Evolutionary conservation across 2,329 filamentous ascomycete genomes (phyloP).

Genomic region (Aspergillus ustus): DNA sequence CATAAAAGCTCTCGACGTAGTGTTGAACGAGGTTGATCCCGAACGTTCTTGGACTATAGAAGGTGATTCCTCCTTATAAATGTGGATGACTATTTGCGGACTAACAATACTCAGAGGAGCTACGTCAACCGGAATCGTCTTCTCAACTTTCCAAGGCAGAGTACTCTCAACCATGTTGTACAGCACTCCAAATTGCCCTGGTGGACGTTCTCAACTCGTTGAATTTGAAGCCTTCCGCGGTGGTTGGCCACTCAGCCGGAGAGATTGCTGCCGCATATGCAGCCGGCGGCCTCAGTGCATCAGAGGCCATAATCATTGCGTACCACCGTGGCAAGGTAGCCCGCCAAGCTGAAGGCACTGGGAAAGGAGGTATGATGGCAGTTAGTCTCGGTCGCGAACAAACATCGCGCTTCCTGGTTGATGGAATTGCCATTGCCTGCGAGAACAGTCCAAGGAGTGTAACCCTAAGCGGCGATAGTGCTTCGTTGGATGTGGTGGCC

Average conservation of each 20-base stretch:
- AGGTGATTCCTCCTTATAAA: neutral
- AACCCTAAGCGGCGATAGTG: neutral
- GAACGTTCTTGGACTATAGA: neutral
- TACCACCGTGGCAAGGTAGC: conserved; percentile 3
- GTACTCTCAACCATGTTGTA: conserved; percentile 20
- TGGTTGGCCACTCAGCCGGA: conserved; percentile 16
- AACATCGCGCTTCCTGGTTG: neutral
- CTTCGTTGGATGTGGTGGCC: neutral
- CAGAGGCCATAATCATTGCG: neutral
- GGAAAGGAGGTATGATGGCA: conserved; percentile 1
- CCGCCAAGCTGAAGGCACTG: neutral
- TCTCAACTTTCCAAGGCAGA: neutral
- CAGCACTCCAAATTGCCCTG: conserved; percentile 33
- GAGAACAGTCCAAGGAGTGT: conserved; percentile 5
- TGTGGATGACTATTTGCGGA: too few relatives aligned
- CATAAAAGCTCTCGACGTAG: neutral
- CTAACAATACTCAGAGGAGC: neutral
- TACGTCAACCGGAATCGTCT: neutral
- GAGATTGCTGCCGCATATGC: conserved; percentile 16
- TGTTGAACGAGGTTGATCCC: neutral
- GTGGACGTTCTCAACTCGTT: conserved; percentile 29
- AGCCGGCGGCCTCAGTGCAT: neutral
- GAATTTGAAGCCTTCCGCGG: conserved; percentile 16
- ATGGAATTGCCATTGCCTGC: conserved; percentile 1
- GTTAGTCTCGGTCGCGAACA: neutral